Evolutionary conservation across 1,139 yeast species (phyloP).

Genomic region (Kluyveromyces sp.): DNA sequence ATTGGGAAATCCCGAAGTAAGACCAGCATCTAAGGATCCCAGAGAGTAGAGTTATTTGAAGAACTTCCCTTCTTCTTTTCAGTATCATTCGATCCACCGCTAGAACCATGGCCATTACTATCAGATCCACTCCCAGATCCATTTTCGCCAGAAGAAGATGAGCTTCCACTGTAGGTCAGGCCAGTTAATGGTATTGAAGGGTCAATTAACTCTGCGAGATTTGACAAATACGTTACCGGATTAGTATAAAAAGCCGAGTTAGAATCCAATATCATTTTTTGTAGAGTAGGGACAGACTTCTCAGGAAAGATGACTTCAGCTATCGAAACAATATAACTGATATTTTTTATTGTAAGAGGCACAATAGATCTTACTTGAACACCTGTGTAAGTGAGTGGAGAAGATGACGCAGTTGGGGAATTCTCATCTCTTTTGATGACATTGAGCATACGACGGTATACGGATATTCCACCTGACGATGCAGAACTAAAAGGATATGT

Average conservation of each 20-base stretch:
- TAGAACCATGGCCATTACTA: constrained; percentile 1
- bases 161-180: constrained; percentile 22
- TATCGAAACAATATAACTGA: constrained; percentile 54
- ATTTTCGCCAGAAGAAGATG: constrained; percentile 7
- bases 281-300: constrained; percentile 38
- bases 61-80: neutral
- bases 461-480: constrained; percentile 2
- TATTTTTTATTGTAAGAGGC: constrained; percentile 47
- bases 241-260: constrained; percentile 45
- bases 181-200: constrained; percentile 53
- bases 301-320: constrained; percentile 68
- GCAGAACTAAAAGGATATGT: constrained; percentile 41
- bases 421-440: neutral
- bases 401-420: neutral
- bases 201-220: constrained; percentile 52
- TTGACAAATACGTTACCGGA: constrained; percentile 38
- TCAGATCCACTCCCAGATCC: neutral
- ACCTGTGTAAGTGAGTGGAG: constrained; percentile 13
- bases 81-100: neutral
- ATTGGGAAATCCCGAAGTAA: neutral
- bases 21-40: constrained; percentile 3
- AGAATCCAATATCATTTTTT: constrained; percentile 35
- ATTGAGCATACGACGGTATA: neutral
- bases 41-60: neutral
- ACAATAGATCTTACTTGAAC: constrained; percentile 52